Evolutionary conservation across 257 asterid genomes (phyloP), one percentile per base, ranked within the genome.

Genomic region (Petrea volubilis): DNA sequence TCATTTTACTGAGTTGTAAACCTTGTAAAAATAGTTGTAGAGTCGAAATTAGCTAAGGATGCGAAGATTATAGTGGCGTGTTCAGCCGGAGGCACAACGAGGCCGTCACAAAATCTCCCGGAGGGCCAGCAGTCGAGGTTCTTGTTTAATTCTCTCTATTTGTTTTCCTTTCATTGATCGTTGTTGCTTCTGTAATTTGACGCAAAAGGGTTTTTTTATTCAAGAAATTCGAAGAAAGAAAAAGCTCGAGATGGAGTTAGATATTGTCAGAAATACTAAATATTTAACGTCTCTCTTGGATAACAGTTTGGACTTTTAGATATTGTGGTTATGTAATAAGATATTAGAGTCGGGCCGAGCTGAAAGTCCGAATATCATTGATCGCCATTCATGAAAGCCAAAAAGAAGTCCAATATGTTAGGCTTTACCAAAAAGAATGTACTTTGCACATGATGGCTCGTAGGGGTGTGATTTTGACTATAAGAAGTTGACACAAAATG

Each of bases 61-160:
- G 84, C 96, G 17, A 93, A 93, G 85, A 86, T 93, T 7, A 93
- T 90, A 67, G 97, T 93, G 64, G 96, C 97, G 44, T 93, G 97
- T 90, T 83, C 98, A 31, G 81, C 89, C 25, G 96, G 98, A 17
- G 97, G 98, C 44, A 88, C 96, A 51, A 88, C 71, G 67, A 91
- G 74, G 81, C 98, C 97, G 31, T 28, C 98, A 21, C 97, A 80
- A 80, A 93, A 77, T 83, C 96, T 86, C 36, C 96, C 96, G 5
- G 98, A 93, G 79, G 98, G 98, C 74, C 87, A 83, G 74, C 98
- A 90, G 73, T 90, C 96, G 28, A 89, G 97, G 98, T 92, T 70
- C 68, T 29, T 25, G 14, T 27, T 40, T 12, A 6, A n/a, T n/a
- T 29, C 31, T 57, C 17, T 38, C 18, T 51, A 1, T 21, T 29